phyloP scores from a whole-genome alignment of 352 stramenopile species.

The Aphanomyces cochlioides region DNA sequence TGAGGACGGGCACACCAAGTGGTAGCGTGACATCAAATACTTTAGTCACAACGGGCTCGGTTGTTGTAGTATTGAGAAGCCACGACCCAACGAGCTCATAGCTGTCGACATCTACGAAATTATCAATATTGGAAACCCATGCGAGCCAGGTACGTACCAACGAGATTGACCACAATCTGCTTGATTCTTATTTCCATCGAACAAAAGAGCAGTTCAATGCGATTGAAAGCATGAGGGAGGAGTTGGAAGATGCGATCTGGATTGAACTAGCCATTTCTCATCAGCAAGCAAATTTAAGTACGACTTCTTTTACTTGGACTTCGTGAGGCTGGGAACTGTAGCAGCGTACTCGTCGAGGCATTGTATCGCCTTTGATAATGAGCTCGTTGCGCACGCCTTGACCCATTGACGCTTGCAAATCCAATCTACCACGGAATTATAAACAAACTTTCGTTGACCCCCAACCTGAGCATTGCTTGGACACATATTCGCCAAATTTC shows the following conservation, averaged over 20 bases:
- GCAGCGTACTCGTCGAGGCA: constrained; percentile 42
- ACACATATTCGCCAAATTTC: constrained; percentile 83
- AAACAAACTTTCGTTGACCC: not conserved
- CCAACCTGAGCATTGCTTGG: constrained; percentile 54
- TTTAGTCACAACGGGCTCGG: constrained; percentile 84
- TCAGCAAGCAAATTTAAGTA: constrained; percentile 44
- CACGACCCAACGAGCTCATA: constrained; percentile 88
- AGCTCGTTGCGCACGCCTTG: constrained; percentile 84
- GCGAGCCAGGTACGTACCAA: not conserved
- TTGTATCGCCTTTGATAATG: constrained; percentile 82
- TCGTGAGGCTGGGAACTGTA: constrained; percentile 36
- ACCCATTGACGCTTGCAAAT: constrained; percentile 83
- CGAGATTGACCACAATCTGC: constrained; percentile 31
- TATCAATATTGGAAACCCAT: constrained; percentile 38
- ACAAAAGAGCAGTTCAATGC: constrained; percentile 79
- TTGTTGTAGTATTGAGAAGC: constrained; percentile 74
- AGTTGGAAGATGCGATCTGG: constrained; percentile 82
- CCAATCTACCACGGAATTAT: constrained; percentile 37
- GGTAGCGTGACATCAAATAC: constrained; percentile 87
- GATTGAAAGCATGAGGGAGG: constrained; percentile 87
- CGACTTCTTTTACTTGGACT: constrained; percentile 40
- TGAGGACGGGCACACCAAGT: constrained; percentile 57
- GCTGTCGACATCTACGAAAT: constrained; percentile 85
- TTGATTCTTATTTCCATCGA: constrained; percentile 40
- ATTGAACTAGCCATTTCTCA: constrained; percentile 48